Evolutionary conservation across 768 basidiomycete genomes (phyloP).

Genomic region (Leccinellum luteum): DNA sequence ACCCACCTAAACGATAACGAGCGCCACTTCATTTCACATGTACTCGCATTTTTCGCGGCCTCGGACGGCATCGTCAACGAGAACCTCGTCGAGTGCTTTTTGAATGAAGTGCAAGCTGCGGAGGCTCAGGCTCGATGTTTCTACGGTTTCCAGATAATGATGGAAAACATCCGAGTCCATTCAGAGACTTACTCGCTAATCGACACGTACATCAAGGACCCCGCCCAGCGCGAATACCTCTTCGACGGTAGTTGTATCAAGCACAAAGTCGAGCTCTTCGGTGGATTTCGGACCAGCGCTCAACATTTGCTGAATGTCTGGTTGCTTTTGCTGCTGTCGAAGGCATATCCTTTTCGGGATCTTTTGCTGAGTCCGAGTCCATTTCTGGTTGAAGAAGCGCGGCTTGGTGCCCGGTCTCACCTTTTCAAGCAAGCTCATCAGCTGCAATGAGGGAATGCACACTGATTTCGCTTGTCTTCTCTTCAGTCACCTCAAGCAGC

Average conservation of each 20-base stretch:
- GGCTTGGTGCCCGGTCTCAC: slow-evolving; percentile 95
- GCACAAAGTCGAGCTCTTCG: slow-evolving; percentile 88
- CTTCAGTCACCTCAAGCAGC: neutral
- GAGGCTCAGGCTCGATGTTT: slow-evolving; percentile 97
- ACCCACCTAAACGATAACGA: slow-evolving; percentile 37
- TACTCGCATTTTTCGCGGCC: slow-evolving; percentile 95
- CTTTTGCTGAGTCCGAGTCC: slow-evolving; percentile 85
- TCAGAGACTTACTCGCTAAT: slow-evolving; percentile 97
- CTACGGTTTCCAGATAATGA: slow-evolving; percentile 99
- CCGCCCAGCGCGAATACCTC: slow-evolving; percentile 68
- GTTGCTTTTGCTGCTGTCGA: slow-evolving; percentile 95
- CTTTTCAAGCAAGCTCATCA: slow-evolving; percentile 96
- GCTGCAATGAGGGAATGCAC: slow-evolving; percentile 63
- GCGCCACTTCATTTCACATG: slow-evolving; percentile 85
- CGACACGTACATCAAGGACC: slow-evolving; percentile 90
- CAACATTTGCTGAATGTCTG: slow-evolving; percentile 85
- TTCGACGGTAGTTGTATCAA: slow-evolving; percentile 91
- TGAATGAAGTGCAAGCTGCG: slow-evolving; percentile 85
- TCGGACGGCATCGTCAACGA: slow-evolving; percentile 97
- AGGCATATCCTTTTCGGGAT: slow-evolving; percentile 95
- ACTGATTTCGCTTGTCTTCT: neutral
- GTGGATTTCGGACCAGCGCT: slow-evolving; percentile 83
- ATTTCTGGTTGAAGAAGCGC: slow-evolving; percentile 98
- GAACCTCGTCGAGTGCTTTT: slow-evolving; percentile 92
- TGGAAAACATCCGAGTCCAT: slow-evolving; percentile 97